Evolutionary conservation across 1,139 yeast species (phyloP).

Genomic region (Dujonia santamariae): DNA sequence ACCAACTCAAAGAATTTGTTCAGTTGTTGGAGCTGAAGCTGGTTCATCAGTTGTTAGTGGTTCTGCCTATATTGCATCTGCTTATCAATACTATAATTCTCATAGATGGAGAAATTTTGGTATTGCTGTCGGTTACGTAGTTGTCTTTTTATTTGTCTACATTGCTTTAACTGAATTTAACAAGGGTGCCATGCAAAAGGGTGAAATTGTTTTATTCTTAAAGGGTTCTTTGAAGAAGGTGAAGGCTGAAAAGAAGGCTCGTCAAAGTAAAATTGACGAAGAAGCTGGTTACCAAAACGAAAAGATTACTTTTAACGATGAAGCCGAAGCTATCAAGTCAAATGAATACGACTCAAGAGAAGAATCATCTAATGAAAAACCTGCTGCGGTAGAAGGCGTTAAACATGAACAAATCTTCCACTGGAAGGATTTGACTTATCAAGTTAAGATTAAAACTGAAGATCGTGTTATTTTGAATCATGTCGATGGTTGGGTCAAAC

Average conservation of each 20-base stretch:
- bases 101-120: conserved; percentile 89
- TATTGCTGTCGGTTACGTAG: conserved; percentile 53
- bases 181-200: conserved; percentile 77
- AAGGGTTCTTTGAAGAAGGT: conserved; percentile 23
- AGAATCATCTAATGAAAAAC: neutral
- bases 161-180: conserved; percentile 60
- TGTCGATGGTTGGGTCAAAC: conserved; percentile 84
- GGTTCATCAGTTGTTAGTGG: conserved; percentile 61
- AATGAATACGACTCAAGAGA: too few species aligned
- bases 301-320: conserved; percentile 7
- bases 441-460: conserved; percentile 63
- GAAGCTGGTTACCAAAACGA: conserved; percentile 7
- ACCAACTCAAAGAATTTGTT: conserved; percentile 48
- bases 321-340: conserved; percentile 4
- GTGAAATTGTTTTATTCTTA: conserved; percentile 75
- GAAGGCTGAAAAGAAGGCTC: conserved; percentile 13
- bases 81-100: conserved; percentile 47
- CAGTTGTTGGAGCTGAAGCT: conserved; percentile 59
- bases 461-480: conserved; percentile 60
- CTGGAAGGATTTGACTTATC: conserved; percentile 78
- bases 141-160: conserved; percentile 58
- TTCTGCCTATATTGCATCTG: conserved; percentile 45
- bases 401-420: conserved; percentile 53
- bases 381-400: neutral
- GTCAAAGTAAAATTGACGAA: conserved; percentile 5